Base-by-base conservation (phyloP, 495 filamentous ascomycete genomes). In the Ramalina peruviana region DNA sequence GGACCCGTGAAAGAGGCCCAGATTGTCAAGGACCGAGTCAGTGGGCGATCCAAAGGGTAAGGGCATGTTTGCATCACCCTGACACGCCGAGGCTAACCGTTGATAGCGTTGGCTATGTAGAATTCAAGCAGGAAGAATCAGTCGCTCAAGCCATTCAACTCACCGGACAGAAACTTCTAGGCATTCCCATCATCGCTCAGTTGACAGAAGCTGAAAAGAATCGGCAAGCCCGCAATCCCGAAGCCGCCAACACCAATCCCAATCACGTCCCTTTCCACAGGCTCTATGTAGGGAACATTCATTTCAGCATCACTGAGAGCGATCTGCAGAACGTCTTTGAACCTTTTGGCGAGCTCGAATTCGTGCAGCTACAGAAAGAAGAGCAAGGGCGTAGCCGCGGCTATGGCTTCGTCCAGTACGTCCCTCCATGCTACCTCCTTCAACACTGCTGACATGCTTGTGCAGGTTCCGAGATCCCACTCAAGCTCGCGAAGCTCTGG, bases 181-280 rank as follows among this genome's bases (percentile, higher is more conserved):
- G 88, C 72, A 95, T 97, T 57, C 93, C 93, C 16, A 92, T 99
- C 65, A 99, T 99, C 57, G 93, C 87, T 21, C 90, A 97, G 69
- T 80, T 94, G 62, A 96, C 93, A 55, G 93, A 99, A 72, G 93
- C 92, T 54, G 93, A 99, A 66, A 99, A 99, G 72, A 99, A 99
- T 62, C 89, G 93, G 45, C 92, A 96, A 74, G 86, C 86, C 48
- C 87, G 88, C 55, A 90, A 77, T 58, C 77, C 84, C 46, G 88
- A 93, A 54, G 71, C 79, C 42, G 72, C 72, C 41, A 75, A 73
- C 55, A 72, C 70, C 52, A 74, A 81, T 41, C 72, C 77, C 12
- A 82, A 81, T 59, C 82, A 85, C 48, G 81, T 94, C 30, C 93
- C 93, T 27, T 99, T 97, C 71, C 93, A 99, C 71, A 82, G 93